phyloP scores from a whole-genome alignment of 2,329 filamentous ascomycete genomes.

The Phaeosphaeria sp. region DNA sequence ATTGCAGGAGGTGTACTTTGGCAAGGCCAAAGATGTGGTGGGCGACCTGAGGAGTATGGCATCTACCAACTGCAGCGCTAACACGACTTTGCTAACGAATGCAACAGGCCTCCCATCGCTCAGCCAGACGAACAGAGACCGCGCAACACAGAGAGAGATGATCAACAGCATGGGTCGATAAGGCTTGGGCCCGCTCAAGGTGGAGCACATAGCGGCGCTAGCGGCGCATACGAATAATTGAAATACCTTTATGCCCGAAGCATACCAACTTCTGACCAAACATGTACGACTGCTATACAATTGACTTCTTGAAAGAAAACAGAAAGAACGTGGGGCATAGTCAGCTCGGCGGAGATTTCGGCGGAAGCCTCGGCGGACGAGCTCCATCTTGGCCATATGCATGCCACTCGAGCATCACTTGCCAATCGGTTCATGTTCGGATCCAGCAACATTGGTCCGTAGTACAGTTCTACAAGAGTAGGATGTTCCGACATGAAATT shows the following conservation, averaged over 20 bases:
- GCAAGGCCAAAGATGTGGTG: conserved; percentile 98
- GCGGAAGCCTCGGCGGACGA: not conserved
- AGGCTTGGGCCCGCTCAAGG: not conserved
- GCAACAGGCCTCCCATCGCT: conserved; percentile 71
- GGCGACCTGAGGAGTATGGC: conserved; percentile 83
- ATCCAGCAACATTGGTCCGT: not conserved
- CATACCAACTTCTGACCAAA: not conserved
- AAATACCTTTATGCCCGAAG: not conserved
- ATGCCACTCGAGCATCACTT: not conserved
- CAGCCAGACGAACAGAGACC: conserved; percentile 83
- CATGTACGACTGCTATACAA: not conserved
- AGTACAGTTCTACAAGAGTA: not conserved
- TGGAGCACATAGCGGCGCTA: not conserved
- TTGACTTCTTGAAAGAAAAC: not conserved
- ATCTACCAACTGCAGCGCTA: not conserved
- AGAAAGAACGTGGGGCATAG: not conserved
- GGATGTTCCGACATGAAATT: not conserved
- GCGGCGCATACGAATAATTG: not conserved
- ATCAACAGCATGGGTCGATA: conserved; percentile 64
- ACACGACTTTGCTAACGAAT: conserved; percentile 20
- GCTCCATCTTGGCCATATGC: not conserved
- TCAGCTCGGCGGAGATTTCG: not conserved
- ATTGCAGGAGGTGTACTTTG: conserved; percentile 98
- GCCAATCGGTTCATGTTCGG: not conserved
- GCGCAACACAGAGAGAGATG: conserved; percentile 86